Evolutionary conservation across 768 basidiomycete genomes (phyloP).

Genomic region (Calocera cornea): DNA sequence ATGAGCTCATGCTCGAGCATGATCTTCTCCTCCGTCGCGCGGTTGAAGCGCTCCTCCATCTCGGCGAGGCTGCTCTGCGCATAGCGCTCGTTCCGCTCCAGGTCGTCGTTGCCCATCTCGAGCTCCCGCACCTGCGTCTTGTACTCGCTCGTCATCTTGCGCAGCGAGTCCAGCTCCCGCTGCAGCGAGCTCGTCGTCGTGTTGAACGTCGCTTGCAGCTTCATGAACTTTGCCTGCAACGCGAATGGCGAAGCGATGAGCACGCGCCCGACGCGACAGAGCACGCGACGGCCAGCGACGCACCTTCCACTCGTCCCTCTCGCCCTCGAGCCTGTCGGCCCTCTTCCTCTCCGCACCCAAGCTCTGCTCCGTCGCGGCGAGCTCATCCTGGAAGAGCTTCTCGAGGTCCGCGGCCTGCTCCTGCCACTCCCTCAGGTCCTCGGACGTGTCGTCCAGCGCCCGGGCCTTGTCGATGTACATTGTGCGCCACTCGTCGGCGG

Average conservation of each 20-base stretch:
- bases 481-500: constrained; percentile 19
- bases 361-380: too few relatives aligned
- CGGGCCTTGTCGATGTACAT: constrained; percentile 38
- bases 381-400: too few relatives aligned
- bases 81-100: constrained; percentile 80
- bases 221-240: constrained; percentile 67
- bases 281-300: too few relatives aligned
- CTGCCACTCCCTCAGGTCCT: constrained; percentile 81
- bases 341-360: too few relatives aligned
- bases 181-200: constrained; percentile 83
- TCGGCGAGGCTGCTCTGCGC: constrained; percentile 58
- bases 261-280: too few relatives aligned
- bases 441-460: constrained; percentile 69
- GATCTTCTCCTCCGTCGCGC: constrained; percentile 91
- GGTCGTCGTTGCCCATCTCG: constrained; percentile 95
- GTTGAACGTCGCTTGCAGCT: constrained; percentile 79
- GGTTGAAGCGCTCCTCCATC: constrained; percentile 77
- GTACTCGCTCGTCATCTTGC: constrained; percentile 55
- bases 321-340: constrained; percentile 51
- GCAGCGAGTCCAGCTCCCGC: constrained; percentile 71
- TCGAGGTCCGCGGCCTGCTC: too few relatives aligned
- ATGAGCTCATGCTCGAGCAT: constrained; percentile 89
- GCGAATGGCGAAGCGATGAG: too few relatives aligned
- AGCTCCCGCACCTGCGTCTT: constrained; percentile 72
- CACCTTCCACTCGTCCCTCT: constrained; percentile 91